Percentiles rank a stretch among this genome's conserved stretches.
Conservation (phyloP, 2,329 filamentous ascomycete genomes). For the Lachnellula suecica region DNA sequence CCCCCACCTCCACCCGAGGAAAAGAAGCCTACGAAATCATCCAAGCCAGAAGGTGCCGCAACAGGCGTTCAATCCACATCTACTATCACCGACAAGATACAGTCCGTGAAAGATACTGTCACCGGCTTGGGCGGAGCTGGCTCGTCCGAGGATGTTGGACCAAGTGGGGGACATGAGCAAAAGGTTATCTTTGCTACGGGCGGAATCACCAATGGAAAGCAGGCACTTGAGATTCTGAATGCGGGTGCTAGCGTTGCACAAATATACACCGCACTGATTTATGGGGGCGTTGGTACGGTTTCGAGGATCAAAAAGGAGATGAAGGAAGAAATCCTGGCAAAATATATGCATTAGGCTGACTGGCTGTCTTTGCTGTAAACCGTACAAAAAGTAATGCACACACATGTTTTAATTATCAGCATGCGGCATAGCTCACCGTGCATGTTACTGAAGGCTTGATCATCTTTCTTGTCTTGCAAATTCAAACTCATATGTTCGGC, state of each 20-base stretch:
- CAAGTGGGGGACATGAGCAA: conserved; percentile 16
- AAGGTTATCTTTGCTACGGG: conserved; percentile 94
- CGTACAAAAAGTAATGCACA: not conserved
- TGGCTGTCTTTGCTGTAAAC: not conserved
- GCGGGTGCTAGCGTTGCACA: conserved; percentile 89
- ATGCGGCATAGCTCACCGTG: no score
- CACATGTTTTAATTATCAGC: no score
- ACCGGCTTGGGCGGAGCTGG: not conserved
- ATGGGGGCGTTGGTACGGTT: conserved; percentile 63
- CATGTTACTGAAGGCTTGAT: no score
- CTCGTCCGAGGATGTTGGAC: no score
- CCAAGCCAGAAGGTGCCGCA: conserved; percentile 1
- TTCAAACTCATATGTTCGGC: no score
- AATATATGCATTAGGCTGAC: conserved; percentile 2
- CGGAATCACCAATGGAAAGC: conserved; percentile 83
- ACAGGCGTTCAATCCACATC: conserved; percentile 34
- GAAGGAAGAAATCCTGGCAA: conserved; percentile 46
- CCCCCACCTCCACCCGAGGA: conserved; percentile 36
- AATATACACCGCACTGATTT: conserved; percentile 76
- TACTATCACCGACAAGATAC: conserved; percentile 35
- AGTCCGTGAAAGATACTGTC: conserved; percentile 23
- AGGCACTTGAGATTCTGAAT: conserved; percentile 79
- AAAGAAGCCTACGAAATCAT: not conserved
- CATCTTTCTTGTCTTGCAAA: no score
- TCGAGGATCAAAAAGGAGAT: conserved; percentile 66